Evolutionary conservation across 2,329 filamentous ascomycete species (phyloP).

Genomic region (Mycocentrospora acerina): DNA sequence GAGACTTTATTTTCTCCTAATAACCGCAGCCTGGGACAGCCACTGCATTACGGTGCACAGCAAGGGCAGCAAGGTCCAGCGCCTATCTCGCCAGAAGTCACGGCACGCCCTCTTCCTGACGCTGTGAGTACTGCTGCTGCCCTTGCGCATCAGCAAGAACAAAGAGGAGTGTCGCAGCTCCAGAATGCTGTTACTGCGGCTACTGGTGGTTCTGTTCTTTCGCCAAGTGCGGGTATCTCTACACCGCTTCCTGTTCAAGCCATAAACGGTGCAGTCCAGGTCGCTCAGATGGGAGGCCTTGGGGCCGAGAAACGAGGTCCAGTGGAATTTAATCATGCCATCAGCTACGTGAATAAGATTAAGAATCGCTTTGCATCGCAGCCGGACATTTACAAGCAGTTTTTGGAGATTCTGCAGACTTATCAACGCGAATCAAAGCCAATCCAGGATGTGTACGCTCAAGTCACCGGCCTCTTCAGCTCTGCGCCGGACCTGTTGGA

Average conservation of each 20-base stretch:
- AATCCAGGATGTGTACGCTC: constrained; percentile 96
- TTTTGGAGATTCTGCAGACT: constrained; percentile 95
- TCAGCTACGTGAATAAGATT: constrained; percentile 99
- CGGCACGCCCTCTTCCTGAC: constrained; percentile 40
- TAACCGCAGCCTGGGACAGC: constrained; percentile 45
- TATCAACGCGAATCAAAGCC: constrained; percentile 98
- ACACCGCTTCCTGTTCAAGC: constrained; percentile 58
- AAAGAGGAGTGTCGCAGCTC: constrained; percentile 65
- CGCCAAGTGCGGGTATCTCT: constrained; percentile 48
- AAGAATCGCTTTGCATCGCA: constrained; percentile 98
- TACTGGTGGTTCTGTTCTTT: constrained; percentile 55
- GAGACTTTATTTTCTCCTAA: constrained; percentile 48
- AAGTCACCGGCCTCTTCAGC: constrained; percentile 92
- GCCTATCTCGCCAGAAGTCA: constrained; percentile 41
- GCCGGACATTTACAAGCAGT: constrained; percentile 99
- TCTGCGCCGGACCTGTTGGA: constrained; percentile 91
- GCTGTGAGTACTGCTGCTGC: constrained; percentile 45
- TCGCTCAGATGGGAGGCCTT: constrained; percentile 57
- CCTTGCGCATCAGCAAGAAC: constrained; percentile 62
- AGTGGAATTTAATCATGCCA: constrained; percentile 98
- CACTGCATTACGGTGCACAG: constrained; percentile 36
- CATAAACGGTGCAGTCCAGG: constrained; percentile 62
- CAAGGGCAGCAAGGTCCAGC: constrained; percentile 35
- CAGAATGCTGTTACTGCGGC: constrained; percentile 65
- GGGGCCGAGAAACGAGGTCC: constrained; percentile 78